phyloP scores from a whole-genome alignment of 495 filamentous ascomycete species.

The Lophiotrema nucula region DNA sequence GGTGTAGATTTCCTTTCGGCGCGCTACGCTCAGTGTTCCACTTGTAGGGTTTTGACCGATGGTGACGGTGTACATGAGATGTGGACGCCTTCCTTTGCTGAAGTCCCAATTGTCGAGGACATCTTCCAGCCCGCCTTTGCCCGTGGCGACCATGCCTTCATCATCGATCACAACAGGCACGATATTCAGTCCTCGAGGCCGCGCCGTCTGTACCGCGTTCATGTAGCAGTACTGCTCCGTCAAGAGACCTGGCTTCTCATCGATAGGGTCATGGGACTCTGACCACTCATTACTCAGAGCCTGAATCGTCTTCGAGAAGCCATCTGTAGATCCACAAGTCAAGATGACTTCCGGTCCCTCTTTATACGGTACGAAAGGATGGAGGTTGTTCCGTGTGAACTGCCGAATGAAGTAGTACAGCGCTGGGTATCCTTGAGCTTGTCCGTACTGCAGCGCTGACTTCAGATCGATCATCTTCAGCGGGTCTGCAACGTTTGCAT shows the following conservation, averaged over 20 bases:
- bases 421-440: conserved; percentile 71
- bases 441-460: conserved; percentile 84
- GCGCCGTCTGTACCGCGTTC: conserved; percentile 64
- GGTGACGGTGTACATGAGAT: conserved; percentile 87
- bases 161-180: conserved; percentile 72
- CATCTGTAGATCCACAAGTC: conserved; percentile 80
- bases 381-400: conserved; percentile 72
- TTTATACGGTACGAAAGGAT: conserved; percentile 76
- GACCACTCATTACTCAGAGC: conserved; percentile 72
- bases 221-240: conserved; percentile 78
- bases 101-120: conserved; percentile 80
- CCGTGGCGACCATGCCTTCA: conserved; percentile 67
- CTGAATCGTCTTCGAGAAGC: conserved; percentile 72
- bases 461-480: conserved; percentile 72
- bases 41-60: conserved; percentile 92
- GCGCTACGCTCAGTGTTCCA: conserved; percentile 63
- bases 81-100: conserved; percentile 67
- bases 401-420: conserved; percentile 72
- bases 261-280: conserved; percentile 61
- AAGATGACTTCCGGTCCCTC: conserved; percentile 73
- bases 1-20: conserved; percentile 74
- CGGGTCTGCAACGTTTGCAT: conserved; percentile 51
- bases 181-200: conserved; percentile 68
- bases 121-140: conserved; percentile 70
- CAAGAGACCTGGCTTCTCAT: conserved; percentile 67